These are phyloP conservation scores for Ajuga reptans DNA, from an alignment of 305 asterid genomes.

Conservation along the genomic window DNA sequence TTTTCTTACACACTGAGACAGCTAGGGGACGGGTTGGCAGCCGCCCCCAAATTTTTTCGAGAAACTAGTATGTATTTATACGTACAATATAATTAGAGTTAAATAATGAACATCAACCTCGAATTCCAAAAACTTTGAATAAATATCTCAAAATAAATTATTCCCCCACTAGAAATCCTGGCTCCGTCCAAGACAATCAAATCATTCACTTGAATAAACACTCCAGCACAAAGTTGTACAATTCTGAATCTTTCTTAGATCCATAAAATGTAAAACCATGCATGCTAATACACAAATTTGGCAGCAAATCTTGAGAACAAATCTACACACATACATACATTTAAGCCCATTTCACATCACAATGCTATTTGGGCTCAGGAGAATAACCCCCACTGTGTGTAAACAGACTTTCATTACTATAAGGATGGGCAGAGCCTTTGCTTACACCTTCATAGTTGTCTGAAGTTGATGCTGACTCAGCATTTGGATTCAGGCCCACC, in stretches of 20 bases:
- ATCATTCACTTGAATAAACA: conserved; percentile 3
- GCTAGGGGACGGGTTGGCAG: no score
- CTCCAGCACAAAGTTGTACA: not conserved
- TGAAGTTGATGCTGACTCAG: conserved; percentile 45
- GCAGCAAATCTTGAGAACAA: not conserved
- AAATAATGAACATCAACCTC: no score
- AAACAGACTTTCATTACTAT: conserved; percentile 35
- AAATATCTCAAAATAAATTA: no score
- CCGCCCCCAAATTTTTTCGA: no score
- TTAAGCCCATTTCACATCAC: not conserved
- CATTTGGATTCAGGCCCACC: conserved; percentile 38
- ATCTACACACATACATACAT: not conserved
- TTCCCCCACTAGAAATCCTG: no score
- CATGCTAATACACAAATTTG: not conserved
- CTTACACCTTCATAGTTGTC: conserved; percentile 31
- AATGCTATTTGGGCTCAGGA: conserved; percentile 20
- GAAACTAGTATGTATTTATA: no score
- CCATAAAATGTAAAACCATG: not conserved
- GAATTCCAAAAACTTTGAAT: no score
- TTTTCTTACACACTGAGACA: no score
- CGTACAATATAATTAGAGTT: no score
- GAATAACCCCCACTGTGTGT: conserved; percentile 25
- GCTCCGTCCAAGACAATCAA: not conserved
- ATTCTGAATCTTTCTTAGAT: not conserved
- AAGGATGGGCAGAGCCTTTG: conserved; percentile 34